A percentile compares a stretch with the other conserved stretches of the same genome.
Conservation (phyloP, 2,329 filamentous ascomycete species). For the Zalaria obscura region DNA sequence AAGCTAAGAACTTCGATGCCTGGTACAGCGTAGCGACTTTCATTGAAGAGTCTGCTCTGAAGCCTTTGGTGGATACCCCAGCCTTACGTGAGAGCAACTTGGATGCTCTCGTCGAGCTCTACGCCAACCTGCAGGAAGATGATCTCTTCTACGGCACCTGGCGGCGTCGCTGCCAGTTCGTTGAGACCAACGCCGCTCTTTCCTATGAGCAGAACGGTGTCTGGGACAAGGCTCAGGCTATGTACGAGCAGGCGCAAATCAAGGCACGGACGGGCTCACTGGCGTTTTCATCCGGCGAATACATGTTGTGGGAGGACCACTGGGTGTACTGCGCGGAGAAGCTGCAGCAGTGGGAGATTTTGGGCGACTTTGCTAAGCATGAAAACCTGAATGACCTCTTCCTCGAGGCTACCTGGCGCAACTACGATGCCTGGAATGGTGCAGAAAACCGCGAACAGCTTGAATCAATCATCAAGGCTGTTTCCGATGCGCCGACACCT, state of each 20-base stretch:
- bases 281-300: conserved; percentile 90
- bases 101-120: conserved; percentile 88
- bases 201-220: conserved; percentile 98
- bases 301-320: conserved; percentile 99
- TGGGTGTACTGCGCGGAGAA: conserved; percentile 98
- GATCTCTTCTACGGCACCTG: conserved; percentile 97
- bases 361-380: conserved; percentile 95
- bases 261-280: conserved; percentile 94
- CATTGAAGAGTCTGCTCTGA: conserved; percentile 77
- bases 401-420: conserved; percentile 88
- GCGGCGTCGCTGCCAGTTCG: conserved; percentile 86
- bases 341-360: conserved; percentile 95
- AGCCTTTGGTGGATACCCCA: conserved; percentile 70
- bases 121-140: conserved; percentile 80
- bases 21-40: conserved; percentile 94
- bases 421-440: conserved; percentile 87
- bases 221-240: conserved; percentile 96
- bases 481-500: conserved; percentile 94
- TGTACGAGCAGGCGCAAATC: conserved; percentile 94
- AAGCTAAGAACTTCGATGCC: conserved; percentile 83
- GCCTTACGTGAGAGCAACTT: conserved; percentile 85
- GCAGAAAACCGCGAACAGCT: conserved; percentile 76
- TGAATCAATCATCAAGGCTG: conserved; percentile 86
- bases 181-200: conserved; percentile 91
- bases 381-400: conserved; percentile 97